Base-by-base conservation (phyloP, 2,329 filamentous ascomycete genomes). In the Whalleya microplaca region DNA sequence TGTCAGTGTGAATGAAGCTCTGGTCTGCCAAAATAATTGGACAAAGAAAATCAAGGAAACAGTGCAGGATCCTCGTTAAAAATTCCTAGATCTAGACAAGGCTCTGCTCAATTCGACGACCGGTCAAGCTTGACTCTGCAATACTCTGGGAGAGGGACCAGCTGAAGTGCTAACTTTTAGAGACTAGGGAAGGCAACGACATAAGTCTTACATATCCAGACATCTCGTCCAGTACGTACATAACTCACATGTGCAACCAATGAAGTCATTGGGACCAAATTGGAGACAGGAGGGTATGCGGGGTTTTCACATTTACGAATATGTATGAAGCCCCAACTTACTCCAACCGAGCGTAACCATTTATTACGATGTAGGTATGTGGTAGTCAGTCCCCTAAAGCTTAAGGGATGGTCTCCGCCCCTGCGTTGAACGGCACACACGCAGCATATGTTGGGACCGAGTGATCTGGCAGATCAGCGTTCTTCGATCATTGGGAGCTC, bases 11-110 rank as follows among this genome's bases (percentile, higher is more conserved):
- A 37, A 37, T 14, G 32, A 29, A 29, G 12, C 5, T 29, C 21
- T 45, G 21, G n/a, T 48, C 21, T 16, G 21, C 27, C n/a, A n/a
- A n/a, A n/a, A n/a, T n/a, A n/a, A 29, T 5, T 29, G 6, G 5
- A 29, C 27, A 29, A 12, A 29, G 20, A 21, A 37, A 23, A 27
- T n/a, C 12, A 46, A 45, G 29, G 29, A 29, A 37, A 45, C 56
- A 53, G 54, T 51, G 46, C 55, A 57, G 42, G 29, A 45, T 53
- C 29, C 54, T 66, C 60, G 59, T 64, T 47, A 49, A 66, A 58
- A 63, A 56, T 63, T 58, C 59, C 61, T 49, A 43, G 20, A 61
- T 61, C 53, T 19, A 64, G 66, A 56, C 55, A 66, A 65, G 61
- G 47, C 58, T 58, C 48, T 55, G 40, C 55, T 27, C 42, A 47